phyloP scores from a whole-genome alignment of 176 grass and related monocot species.

The Phoenix roebelenii region DNA sequence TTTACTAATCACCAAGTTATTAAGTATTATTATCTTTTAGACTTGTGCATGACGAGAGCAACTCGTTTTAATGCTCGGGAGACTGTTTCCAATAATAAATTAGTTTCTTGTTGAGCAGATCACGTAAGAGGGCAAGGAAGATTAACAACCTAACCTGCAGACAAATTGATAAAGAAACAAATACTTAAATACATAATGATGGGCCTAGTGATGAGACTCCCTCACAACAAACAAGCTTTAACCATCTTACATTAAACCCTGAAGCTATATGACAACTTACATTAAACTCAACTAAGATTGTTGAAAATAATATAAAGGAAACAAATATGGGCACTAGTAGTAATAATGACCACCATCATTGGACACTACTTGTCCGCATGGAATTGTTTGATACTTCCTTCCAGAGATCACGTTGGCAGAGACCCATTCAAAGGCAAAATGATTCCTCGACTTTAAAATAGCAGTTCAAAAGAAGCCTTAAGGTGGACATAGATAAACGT shows the following conservation, averaged over 20 bases:
- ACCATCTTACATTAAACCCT: neutral
- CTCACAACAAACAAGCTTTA: conserved; percentile 1
- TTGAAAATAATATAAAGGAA: too few relatives aligned
- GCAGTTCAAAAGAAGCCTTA: neutral
- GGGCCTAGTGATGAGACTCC: neutral
- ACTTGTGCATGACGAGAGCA: too few relatives aligned
- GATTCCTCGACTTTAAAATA: conserved; percentile 8
- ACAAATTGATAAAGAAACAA: neutral
- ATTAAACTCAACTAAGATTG: too few relatives aligned
- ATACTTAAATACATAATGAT: neutral
- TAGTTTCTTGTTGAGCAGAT: too few relatives aligned
- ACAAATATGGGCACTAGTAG: too few relatives aligned
- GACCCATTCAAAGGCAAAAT: neutral
- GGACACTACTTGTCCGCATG: conserved; percentile 2
- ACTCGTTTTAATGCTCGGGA: too few relatives aligned
- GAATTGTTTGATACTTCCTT: neutral
- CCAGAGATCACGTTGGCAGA: neutral
- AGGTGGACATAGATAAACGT: conserved; percentile 8
- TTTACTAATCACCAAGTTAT: too few relatives aligned
- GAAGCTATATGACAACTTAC: too few relatives aligned
- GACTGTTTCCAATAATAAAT: too few relatives aligned
- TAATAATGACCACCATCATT: conserved; percentile 12
- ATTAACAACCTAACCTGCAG: neutral
- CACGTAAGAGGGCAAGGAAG: too few relatives aligned
- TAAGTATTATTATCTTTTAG: too few relatives aligned